Conservation (phyloP, 768 basidiomycete species). For the Rhizopogon roseolus region DNA sequence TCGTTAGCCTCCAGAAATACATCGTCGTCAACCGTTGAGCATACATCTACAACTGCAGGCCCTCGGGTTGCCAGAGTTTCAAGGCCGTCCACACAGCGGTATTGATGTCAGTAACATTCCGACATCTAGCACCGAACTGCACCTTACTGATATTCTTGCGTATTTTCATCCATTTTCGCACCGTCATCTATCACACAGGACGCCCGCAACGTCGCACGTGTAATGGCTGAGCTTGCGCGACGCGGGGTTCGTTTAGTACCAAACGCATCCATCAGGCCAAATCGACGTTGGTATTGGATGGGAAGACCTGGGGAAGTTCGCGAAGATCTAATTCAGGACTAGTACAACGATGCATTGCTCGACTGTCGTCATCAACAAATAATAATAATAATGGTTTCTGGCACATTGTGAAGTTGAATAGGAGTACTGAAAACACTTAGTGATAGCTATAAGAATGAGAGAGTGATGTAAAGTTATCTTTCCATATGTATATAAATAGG, state of each 20-base stretch:
- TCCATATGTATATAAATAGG: conserved; percentile 8
- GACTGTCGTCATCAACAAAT: too few relatives aligned
- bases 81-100: conserved; percentile 84
- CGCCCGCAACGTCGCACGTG: conserved; percentile 81
- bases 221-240: conserved; percentile 73
- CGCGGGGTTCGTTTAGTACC: conserved; percentile 64
- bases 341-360: too few relatives aligned
- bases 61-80: conserved; percentile 70
- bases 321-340: conserved; percentile 29
- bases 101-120: conserved; percentile 67
- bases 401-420: neutral
- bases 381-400: neutral
- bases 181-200: conserved; percentile 48
- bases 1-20: conserved; percentile 11
- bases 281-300: conserved; percentile 83
- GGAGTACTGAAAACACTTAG: neutral
- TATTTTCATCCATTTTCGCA: conserved; percentile 1
- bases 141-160: conserved; percentile 5
- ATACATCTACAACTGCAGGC: conserved; percentile 70
- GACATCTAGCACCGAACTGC: neutral
- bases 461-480: neutral
- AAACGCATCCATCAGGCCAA: conserved; percentile 65
- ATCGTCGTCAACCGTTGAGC: conserved; percentile 41
- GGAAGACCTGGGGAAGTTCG: conserved; percentile 66
- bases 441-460: neutral